Base-by-base conservation (phyloP, 805 yeast genomes). In the Candida adriatica region DNA sequence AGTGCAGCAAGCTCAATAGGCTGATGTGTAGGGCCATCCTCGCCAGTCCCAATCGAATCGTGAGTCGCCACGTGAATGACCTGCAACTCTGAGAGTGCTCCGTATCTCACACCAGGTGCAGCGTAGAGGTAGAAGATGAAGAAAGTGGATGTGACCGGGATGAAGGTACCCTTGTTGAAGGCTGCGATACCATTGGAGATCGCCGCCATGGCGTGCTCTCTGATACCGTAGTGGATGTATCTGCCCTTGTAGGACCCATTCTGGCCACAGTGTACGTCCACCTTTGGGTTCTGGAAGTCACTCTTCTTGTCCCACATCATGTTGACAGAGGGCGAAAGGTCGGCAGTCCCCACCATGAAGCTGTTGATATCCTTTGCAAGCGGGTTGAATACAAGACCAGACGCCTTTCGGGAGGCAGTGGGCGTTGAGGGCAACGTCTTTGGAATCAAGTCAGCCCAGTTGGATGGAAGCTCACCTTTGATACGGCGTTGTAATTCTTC, bases 161-260 rank as follows among this genome's bases (percentile, higher is more conserved):
- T 81, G 71, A 70, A 75, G 66, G 84, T 85, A 39, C 81, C 82
- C 30, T 46, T 40, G 65, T 80, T 81, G 55, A 66, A 90, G 34
- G 96, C 96, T 37, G 92, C 73, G 50, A 90, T 81, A 79, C 97
- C 97, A 66, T 90, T 90, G 75, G 88, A 73, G 60, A 88, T 82
- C 44, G 96, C 95, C 66, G 95, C 96, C 96, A 90, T 86, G 61
- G 84, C 96, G 65, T 90, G 97, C 71, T 90, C 97, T 66, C 97
- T 82, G 43, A 90, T 95, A 78, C 97, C 97, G 61, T 80, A 90
- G 68, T 96, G 81, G 63, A 90, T 70, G 69, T 90, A 90, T 59
- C 95, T 79, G 58, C 97, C 97, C 34, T 75, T 41, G 70, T 80
- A 88, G 55, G 76, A 75, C 62, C 62, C 62, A 27, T 51, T 49